Conservation (phyloP, 1,284 basidiomycete species). For the Peniophora sp. region DNA sequence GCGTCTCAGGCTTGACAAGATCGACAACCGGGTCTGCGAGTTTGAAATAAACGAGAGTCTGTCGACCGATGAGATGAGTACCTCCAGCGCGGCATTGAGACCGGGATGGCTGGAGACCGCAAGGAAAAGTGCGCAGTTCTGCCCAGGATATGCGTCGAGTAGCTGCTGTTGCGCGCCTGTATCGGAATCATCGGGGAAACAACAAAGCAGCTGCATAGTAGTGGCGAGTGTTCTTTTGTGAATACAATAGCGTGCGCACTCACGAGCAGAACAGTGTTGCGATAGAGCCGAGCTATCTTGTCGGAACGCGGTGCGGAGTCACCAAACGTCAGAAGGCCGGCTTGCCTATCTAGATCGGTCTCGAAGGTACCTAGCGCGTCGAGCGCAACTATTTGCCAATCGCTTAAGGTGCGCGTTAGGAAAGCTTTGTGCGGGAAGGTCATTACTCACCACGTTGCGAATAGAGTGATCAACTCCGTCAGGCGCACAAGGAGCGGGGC, state of each 20-base stretch:
- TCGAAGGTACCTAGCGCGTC: conserved; percentile 13
- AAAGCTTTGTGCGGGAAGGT: no score
- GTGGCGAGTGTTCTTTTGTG: background rate
- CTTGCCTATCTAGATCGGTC: conserved; percentile 14
- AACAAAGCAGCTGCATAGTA: conserved; percentile 26
- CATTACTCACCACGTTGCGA: conserved; percentile 19
- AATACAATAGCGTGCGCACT: background rate
- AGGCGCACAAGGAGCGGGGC: conserved; percentile 21
- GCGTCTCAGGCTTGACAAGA: conserved; percentile 26
- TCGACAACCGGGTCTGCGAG: background rate
- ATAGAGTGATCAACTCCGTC: conserved; percentile 15
- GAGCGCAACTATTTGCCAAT: conserved; percentile 14
- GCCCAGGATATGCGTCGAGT: conserved; percentile 1
- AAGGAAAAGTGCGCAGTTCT: background rate
- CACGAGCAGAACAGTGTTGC: conserved; percentile 9
- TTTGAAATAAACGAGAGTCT: background rate
- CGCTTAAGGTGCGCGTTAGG: no score
- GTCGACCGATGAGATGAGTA: conserved; percentile 5
- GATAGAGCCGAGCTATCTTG: conserved; percentile 5
- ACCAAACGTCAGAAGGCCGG: conserved; percentile 6
- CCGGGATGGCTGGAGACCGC: conserved; percentile 3
- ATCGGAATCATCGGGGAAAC: conserved; percentile 34
- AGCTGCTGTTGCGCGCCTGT: background rate
- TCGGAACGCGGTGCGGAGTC: conserved; percentile 4
- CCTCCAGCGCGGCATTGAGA: conserved; percentile 7